Evolutionary conservation across 2,329 filamentous ascomycete species (phyloP).

Genomic region (Microsporum canis): DNA sequence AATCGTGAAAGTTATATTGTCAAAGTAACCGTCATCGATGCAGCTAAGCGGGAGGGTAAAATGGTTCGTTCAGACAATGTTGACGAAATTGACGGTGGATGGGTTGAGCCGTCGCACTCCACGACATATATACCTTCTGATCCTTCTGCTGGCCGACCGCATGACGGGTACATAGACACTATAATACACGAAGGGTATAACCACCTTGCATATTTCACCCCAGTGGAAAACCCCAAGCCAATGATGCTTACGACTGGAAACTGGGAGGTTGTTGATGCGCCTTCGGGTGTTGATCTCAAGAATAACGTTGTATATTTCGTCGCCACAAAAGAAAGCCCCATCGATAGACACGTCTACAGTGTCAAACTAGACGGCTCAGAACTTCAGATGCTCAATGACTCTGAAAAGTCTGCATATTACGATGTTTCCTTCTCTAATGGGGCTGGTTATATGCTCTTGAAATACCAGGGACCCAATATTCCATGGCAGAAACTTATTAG

Average conservation of each 20-base stretch:
- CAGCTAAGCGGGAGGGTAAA: constrained; percentile 58
- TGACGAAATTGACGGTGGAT: constrained; percentile 78
- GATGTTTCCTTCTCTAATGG: constrained; percentile 70
- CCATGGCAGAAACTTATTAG: constrained; percentile 86
- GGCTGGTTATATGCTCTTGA: constrained; percentile 71
- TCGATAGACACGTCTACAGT: constrained; percentile 82
- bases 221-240: constrained; percentile 71
- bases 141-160: constrained; percentile 56
- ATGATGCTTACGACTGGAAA: constrained; percentile 73
- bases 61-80: constrained; percentile 72
- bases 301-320: constrained; percentile 87
- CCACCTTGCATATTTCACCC: constrained; percentile 86
- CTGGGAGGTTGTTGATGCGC: constrained; percentile 85
- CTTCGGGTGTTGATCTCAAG: constrained; percentile 70
- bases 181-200: constrained; percentile 78
- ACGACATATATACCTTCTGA: constrained; percentile 82
- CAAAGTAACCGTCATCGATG: constrained; percentile 76
- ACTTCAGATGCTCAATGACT: constrained; percentile 63
- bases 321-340: constrained; percentile 73
- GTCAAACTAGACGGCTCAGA: constrained; percentile 72
- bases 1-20: constrained; percentile 91
- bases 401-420: constrained; percentile 64
- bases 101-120: constrained; percentile 87
- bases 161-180: constrained; percentile 89
- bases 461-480: constrained; percentile 71